phyloP scores from a whole-genome alignment of 1,284 basidiomycete genomes.

The Ganoderma leucocontextum region DNA sequence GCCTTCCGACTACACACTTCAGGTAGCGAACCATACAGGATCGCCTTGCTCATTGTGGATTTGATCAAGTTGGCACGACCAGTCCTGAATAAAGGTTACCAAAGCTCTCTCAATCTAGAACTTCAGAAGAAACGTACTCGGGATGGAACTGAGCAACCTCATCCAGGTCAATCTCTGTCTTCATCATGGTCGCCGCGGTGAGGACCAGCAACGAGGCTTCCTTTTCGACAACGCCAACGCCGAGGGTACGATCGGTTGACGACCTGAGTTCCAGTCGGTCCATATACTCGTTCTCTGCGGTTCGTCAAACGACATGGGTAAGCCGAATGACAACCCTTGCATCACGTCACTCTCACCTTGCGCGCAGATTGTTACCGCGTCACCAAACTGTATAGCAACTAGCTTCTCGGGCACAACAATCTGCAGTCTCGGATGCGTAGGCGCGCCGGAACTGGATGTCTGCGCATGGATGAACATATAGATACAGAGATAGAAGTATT shows the following conservation, averaged over 20 bases:
- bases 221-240: slow-evolving; percentile 62
- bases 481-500: neutral
- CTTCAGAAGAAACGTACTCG: slow-evolving; percentile 52
- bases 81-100: slow-evolving; percentile 47
- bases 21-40: slow-evolving; percentile 78
- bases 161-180: slow-evolving; percentile 66
- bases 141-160: slow-evolving; percentile 64
- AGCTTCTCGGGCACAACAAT: slow-evolving; percentile 64
- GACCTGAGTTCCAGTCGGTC: slow-evolving; percentile 79
- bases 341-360: slow-evolving; percentile 53
- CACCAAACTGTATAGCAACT: slow-evolving; percentile 75
- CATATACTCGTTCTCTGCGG: slow-evolving; percentile 70
- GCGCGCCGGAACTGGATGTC: slow-evolving; percentile 71
- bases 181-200: slow-evolving; percentile 74
- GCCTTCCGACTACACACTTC: slow-evolving; percentile 50
- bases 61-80: slow-evolving; percentile 77
- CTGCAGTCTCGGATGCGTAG: slow-evolving; percentile 73
- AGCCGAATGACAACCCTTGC: neutral
- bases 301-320: neutral
- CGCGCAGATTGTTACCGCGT: slow-evolving; percentile 77
- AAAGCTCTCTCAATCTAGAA: neutral
- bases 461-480: slow-evolving; percentile 39
- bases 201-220: slow-evolving; percentile 67
- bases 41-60: slow-evolving; percentile 88
- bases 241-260: slow-evolving; percentile 70